A percentile compares a stretch with the other conserved stretches of the same genome.
phyloP scores from a whole-genome alignment of 2,329 filamentous ascomycete species.

The Stagonosporopsis cucurbitacearum region DNA sequence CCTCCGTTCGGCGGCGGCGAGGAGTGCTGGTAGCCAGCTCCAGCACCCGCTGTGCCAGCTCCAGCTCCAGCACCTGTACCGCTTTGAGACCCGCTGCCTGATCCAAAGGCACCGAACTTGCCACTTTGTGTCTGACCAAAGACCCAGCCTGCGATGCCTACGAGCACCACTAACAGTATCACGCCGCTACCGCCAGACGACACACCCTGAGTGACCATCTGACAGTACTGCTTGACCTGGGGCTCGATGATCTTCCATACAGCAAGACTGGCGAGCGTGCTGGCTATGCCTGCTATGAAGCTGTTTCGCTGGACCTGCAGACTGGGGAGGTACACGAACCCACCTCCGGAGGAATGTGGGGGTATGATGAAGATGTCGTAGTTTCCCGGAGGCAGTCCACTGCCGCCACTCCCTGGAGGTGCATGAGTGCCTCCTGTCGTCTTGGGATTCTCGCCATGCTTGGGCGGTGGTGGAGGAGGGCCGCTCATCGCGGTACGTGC shows the following conservation, averaged over 20 bases:
- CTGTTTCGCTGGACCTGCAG: conserved; percentile 85
- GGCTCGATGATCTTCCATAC: conserved; percentile 78
- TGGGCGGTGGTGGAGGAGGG: conserved; percentile 79
- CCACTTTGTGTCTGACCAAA: conserved; percentile 69
- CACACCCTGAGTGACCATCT: conserved; percentile 66
- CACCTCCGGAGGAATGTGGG: conserved; percentile 84
- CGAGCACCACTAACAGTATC: conserved; percentile 71
- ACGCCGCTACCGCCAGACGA: conserved; percentile 71
- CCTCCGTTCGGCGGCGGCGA: conserved; percentile 42
- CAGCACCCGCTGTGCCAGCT: conserved; percentile 29
- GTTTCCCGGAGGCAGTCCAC: conserved; percentile 81
- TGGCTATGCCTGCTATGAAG: conserved; percentile 85
- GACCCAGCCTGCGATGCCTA: conserved; percentile 81
- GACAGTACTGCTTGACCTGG: conserved; percentile 75
- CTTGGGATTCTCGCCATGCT: conserved; percentile 80
- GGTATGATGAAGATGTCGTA: conserved; percentile 98
- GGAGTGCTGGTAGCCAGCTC: conserved; percentile 40
- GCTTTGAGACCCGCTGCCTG: conserved; percentile 37
- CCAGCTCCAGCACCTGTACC: conserved; percentile 46
- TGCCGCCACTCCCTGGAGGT: conserved; percentile 37
- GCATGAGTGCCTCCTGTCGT: conserved; percentile 51
- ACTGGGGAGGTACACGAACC: conserved; percentile 94
- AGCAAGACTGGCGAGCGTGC: conserved; percentile 73
- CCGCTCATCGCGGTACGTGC: conserved; percentile 45
- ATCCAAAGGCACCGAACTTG: conserved; percentile 38